Conservation (phyloP, 306 rosid genomes). For the Pyrus pyrifolia region DNA sequence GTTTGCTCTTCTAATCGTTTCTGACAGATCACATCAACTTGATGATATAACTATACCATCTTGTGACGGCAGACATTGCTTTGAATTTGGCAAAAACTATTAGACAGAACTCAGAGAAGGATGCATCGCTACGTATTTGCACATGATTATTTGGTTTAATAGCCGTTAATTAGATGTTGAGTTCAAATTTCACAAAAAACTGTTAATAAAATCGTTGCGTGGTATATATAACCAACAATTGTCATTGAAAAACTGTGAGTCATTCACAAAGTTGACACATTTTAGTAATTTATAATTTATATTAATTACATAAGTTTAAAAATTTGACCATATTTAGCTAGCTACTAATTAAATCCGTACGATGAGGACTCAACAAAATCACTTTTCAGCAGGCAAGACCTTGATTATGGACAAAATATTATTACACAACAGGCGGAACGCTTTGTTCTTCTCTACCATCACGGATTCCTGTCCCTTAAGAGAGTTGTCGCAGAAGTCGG, state of each 20-base stretch:
- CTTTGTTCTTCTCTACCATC: neutral
- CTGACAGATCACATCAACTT: neutral
- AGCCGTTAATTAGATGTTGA: neutral
- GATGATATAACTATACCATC: neutral
- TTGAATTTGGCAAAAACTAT: neutral
- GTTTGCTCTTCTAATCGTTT: neutral
- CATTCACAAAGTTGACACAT: neutral
- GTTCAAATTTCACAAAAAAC: neutral
- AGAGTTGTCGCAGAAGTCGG: conserved; percentile 3
- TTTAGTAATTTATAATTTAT: neutral
- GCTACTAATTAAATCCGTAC: neutral
- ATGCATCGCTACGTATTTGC: neutral
- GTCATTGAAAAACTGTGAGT: neutral
- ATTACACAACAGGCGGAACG: conserved; percentile 18
- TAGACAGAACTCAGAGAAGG: no score
- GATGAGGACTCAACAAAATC: neutral
- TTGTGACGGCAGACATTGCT: neutral
- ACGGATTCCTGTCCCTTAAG: neutral
- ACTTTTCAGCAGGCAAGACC: neutral
- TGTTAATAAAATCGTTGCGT: neutral
- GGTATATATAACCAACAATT: neutral
- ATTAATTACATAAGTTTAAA: neutral
- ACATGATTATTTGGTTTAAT: neutral
- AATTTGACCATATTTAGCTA: neutral
- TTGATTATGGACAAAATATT: conserved; percentile 22